phyloP scores from a whole-genome alignment of 352 stramenopile genomes.

The Saprolegnia parasitica region DNA sequence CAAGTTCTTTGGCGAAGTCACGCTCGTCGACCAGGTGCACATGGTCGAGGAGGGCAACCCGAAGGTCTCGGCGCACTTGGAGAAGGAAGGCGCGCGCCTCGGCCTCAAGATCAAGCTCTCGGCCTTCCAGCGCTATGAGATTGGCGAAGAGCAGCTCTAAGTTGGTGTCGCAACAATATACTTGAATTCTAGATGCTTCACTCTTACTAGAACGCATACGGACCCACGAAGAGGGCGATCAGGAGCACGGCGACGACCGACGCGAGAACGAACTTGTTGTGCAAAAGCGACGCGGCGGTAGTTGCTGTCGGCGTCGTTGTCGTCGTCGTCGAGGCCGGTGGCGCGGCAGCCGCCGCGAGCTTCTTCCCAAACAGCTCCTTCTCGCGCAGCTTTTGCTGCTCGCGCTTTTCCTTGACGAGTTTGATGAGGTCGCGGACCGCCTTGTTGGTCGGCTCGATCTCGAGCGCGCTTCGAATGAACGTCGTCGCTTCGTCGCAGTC shows the following conservation, averaged over 20 bases:
- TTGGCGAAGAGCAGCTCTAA: slow-evolving; percentile 41
- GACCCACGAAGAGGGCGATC: not conserved
- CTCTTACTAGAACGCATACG: not conserved
- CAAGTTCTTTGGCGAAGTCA: slow-evolving; percentile 93
- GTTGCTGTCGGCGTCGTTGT: not conserved
- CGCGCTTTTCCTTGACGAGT: slow-evolving; percentile 65
- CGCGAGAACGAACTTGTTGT: not conserved
- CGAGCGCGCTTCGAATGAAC: slow-evolving; percentile 57
- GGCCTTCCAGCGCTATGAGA: slow-evolving; percentile 73
- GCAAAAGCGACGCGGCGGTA: not conserved
- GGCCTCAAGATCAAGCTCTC: slow-evolving; percentile 55
- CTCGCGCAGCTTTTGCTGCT: slow-evolving; percentile 49
- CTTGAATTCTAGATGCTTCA: slow-evolving; percentile 3
- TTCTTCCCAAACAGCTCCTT: slow-evolving; percentile 70
- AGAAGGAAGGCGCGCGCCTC: slow-evolving; percentile 54
- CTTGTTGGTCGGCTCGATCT: slow-evolving; percentile 58
- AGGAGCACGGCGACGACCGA: slow-evolving; percentile 14
- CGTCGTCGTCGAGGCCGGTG: not conserved
- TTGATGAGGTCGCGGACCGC: slow-evolving; percentile 60
- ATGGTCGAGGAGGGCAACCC: slow-evolving; percentile 92
- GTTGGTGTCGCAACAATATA: not conserved
- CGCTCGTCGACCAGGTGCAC: slow-evolving; percentile 90
- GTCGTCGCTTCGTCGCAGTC: slow-evolving; percentile 60
- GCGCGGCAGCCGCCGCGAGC: slow-evolving; percentile 22
- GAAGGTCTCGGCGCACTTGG: slow-evolving; percentile 79